Conservation (phyloP, 228 moss, liverwort and hornwort genomes). For the Sphagnum fallax region DNA sequence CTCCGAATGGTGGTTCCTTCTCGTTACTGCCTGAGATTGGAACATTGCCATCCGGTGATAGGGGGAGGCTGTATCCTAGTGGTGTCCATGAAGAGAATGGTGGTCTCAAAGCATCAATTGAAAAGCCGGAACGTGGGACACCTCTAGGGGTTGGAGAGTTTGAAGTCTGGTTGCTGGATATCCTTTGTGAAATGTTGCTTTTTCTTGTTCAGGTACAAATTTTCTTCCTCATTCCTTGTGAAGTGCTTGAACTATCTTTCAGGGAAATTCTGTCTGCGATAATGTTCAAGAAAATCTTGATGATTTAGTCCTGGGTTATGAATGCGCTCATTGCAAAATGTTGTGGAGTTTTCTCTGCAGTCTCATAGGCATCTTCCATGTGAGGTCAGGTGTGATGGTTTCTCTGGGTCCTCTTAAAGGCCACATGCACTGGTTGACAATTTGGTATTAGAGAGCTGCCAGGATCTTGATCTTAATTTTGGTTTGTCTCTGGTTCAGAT, state of each 20-base stretch:
- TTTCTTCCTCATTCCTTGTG: background rate
- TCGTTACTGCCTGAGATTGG: constrained; percentile 50
- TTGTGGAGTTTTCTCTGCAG: no score
- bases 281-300: no score
- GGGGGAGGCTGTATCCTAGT: constrained; percentile 21
- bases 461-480: no score
- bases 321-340: no score
- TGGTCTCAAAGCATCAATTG: constrained; percentile 40
- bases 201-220: constrained; percentile 77
- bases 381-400: no score
- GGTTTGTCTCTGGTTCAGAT: no score
- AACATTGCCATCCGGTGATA: constrained; percentile 40
- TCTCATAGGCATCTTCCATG: no score
- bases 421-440: no score
- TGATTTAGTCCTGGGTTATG: no score
- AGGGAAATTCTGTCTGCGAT: no score
- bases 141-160: constrained; percentile 88
- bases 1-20: constrained; percentile 37
- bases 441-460: no score
- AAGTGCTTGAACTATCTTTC: background rate
- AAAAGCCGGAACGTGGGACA: constrained; percentile 79
- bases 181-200: constrained; percentile 94
- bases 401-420: no score
- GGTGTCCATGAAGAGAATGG: constrained; percentile 28
- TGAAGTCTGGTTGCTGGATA: constrained; percentile 91